Percentiles rank a stretch among this genome's conserved stretches.
Evolutionary conservation across 495 filamentous ascomycete species (phyloP).

Genomic region (Aspergillus ostianus): DNA sequence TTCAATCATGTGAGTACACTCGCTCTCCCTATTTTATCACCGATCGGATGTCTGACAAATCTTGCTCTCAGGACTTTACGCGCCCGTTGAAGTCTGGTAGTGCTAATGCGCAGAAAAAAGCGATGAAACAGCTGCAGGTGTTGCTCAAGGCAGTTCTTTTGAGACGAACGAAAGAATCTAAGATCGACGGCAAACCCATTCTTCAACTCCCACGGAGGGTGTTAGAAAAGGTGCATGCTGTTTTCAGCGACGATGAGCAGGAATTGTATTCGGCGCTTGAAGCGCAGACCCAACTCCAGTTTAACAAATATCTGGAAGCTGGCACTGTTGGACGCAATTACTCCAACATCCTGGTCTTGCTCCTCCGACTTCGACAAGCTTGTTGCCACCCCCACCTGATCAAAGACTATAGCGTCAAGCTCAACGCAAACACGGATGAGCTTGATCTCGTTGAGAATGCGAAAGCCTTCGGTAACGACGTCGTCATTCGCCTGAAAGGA

Average conservation of each 20-base stretch:
- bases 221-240: constrained; percentile 61
- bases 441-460: constrained; percentile 69
- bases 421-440: constrained; percentile 50
- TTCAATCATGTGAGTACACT: constrained; percentile 55
- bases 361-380: constrained; percentile 81
- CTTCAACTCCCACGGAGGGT: constrained; percentile 69
- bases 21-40: not conserved
- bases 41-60: not conserved
- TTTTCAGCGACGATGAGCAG: constrained; percentile 72
- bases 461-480: constrained; percentile 54
- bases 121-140: constrained; percentile 72
- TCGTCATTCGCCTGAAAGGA: constrained; percentile 66
- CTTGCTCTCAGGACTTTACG: constrained; percentile 42
- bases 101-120: constrained; percentile 34
- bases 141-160: constrained; percentile 83
- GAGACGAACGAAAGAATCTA: constrained; percentile 78
- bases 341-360: constrained; percentile 76
- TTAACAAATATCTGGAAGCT: constrained; percentile 74
- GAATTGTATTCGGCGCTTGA: constrained; percentile 74
- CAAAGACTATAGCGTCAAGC: constrained; percentile 61
- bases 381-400: constrained; percentile 95
- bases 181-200: constrained; percentile 84
- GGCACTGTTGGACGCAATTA: constrained; percentile 78
- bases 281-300: constrained; percentile 59
- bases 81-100: constrained; percentile 48